Percentiles rank a stretch among this genome's conserved stretches.
These are phyloP conservation scores for Eragrostis nindensis DNA, from an alignment of 176 grass and related monocot species.

Conservation along the genomic window DNA sequence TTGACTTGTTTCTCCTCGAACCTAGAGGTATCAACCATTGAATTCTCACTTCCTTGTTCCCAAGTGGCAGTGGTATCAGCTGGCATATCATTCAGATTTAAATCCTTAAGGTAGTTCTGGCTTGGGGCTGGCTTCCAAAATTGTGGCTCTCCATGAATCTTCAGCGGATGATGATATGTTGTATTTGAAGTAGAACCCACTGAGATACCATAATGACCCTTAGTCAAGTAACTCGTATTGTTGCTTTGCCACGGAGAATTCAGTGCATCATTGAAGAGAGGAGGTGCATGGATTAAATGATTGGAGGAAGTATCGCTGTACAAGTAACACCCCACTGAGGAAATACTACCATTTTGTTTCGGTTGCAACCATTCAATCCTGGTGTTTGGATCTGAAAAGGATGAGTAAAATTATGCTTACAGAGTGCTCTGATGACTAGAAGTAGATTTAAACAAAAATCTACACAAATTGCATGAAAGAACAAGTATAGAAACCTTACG, in stretches of 20 bases:
- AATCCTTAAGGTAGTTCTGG: conserved; percentile 6
- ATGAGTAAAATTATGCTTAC: conserved; percentile 12
- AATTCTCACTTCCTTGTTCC: conserved; percentile 30
- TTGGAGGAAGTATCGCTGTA: conserved; percentile 25
- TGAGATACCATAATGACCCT: conserved; percentile 19
- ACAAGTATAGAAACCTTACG: conserved; percentile 43
- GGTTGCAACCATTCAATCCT: conserved; percentile 35
- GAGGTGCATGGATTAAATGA: conserved; percentile 13
- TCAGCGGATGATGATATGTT: conserved; percentile 23
- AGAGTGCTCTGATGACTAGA: conserved; percentile 29
- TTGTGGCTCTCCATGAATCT: conserved; percentile 27
- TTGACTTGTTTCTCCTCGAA: conserved; percentile 34
- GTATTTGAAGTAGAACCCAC: conserved; percentile 42
- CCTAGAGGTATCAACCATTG: conserved; percentile 31
- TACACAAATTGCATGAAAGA: not conserved
- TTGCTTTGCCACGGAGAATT: conserved; percentile 35
- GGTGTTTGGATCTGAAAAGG: conserved; percentile 33
- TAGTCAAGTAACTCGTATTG: conserved; percentile 29
- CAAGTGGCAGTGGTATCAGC: conserved; percentile 17
- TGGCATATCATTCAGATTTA: conserved; percentile 35
- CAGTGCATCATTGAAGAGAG: conserved; percentile 33
- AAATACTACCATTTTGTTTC: conserved; percentile 23
- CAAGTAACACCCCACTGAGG: conserved; percentile 13
- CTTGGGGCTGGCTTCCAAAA: conserved; percentile 27
- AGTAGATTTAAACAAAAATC: conserved; percentile 19